phyloP scores from a whole-genome alignment of 306 rosid species.

The Corylus avellana region DNA sequence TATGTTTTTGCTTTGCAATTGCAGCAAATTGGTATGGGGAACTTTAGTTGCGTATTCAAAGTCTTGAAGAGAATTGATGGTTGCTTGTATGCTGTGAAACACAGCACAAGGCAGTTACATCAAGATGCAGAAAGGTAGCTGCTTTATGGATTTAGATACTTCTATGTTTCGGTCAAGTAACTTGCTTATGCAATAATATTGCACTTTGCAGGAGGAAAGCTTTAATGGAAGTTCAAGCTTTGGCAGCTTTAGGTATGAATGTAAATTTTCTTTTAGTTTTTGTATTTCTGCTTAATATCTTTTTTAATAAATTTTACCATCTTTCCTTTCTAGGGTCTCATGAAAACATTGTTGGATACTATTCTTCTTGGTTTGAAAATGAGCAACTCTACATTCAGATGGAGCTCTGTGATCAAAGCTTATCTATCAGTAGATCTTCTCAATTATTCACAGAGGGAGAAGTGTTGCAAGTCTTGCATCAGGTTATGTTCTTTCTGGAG shows the following conservation, averaged over 20 bases:
- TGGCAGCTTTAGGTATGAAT: slow-evolving; percentile 80
- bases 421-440: slow-evolving; percentile 47
- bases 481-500: slow-evolving; percentile 44
- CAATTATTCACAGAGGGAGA: slow-evolving; percentile 52
- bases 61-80: slow-evolving; percentile 84
- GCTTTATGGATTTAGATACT: slow-evolving; percentile 14
- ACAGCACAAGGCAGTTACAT: slow-evolving; percentile 56
- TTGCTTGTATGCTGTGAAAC: slow-evolving; percentile 92
- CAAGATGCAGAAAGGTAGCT: slow-evolving; percentile 81
- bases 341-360: slow-evolving; percentile 82
- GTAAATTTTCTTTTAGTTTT: not conserved
- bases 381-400: slow-evolving; percentile 86
- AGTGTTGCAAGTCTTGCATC: slow-evolving; percentile 56
- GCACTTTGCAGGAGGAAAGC: slow-evolving; percentile 68
- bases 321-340: slow-evolving; percentile 54
- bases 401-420: slow-evolving; percentile 85
- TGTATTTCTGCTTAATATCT: not conserved
- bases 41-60: slow-evolving; percentile 80
- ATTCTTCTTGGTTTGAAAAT: slow-evolving; percentile 89
- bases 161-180: slow-evolving; percentile 18
- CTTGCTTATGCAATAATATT: slow-evolving; percentile 9
- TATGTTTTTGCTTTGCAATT: slow-evolving; percentile 8
- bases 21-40: slow-evolving; percentile 82
- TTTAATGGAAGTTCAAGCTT: slow-evolving; percentile 92
- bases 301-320: slow-evolving; percentile 6